A percentile compares a stretch with the other conserved stretches of the same genome.
Evolutionary conservation across 257 asterid species (phyloP).

Genomic region (Ilex aquifolium): DNA sequence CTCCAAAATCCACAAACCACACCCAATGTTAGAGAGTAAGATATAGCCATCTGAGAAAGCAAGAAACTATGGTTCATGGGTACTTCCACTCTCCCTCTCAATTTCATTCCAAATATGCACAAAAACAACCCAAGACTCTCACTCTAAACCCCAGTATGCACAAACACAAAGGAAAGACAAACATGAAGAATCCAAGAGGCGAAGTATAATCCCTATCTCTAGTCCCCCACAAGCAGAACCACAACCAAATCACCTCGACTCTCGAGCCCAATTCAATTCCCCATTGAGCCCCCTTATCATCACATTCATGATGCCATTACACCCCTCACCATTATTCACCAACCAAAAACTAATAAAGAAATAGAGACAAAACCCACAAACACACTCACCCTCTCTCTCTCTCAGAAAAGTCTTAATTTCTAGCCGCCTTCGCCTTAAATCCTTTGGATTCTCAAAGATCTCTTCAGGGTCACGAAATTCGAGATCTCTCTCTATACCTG

Average conservation of each 20-base stretch:
- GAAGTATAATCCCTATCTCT: constrained; percentile 26
- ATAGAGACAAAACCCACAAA: too few species aligned
- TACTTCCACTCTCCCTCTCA: background rate
- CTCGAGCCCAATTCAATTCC: constrained; percentile 23
- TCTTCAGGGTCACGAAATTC: constrained; percentile 42
- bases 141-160: constrained; percentile 6
- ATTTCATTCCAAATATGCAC: background rate
- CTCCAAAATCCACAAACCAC: background rate
- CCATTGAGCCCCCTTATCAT: constrained; percentile 11
- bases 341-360: background rate
- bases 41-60: too few species aligned
- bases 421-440: constrained; percentile 81
- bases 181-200: constrained; percentile 14
- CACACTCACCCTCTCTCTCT: constrained; percentile 16
- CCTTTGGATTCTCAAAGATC: constrained; percentile 44
- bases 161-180: constrained; percentile 24
- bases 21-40: too few species aligned
- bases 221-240: constrained; percentile 34
- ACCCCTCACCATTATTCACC: constrained; percentile 23
- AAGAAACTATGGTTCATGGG: too few species aligned
- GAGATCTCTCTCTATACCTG: constrained; percentile 17
- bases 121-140: constrained; percentile 6
- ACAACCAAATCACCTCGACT: constrained; percentile 28
- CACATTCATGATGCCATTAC: constrained; percentile 18
- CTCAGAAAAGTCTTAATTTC: constrained; percentile 28